Evolutionary conservation across 257 asterid genomes (phyloP).

Genomic region (Datura wrightii): DNA sequence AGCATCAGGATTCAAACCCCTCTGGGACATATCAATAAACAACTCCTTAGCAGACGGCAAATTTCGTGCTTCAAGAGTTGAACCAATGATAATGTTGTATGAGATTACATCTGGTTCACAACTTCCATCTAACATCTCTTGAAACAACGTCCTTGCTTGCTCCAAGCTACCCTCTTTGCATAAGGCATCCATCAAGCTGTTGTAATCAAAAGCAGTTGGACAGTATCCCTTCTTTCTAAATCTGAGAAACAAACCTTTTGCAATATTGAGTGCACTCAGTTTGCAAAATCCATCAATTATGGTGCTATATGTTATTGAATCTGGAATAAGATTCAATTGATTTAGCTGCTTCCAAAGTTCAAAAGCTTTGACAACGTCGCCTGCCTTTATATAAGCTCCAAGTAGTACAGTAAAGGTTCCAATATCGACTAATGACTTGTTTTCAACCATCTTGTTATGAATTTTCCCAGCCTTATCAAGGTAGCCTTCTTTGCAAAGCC

Average conservation of each 20-base stretch:
- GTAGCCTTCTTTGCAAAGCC: constrained; percentile 65
- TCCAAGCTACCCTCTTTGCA: constrained; percentile 68
- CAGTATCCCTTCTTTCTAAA: constrained; percentile 53
- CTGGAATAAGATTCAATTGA: constrained; percentile 53
- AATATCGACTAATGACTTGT: constrained; percentile 42
- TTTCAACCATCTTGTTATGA: constrained; percentile 50
- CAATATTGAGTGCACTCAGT: constrained; percentile 54
- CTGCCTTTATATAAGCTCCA: constrained; percentile 61
- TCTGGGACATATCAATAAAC: constrained; percentile 56
- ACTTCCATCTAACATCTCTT: constrained; percentile 52
- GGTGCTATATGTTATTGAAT: constrained; percentile 50
- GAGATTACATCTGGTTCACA: constrained; percentile 62
- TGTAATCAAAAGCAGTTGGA: constrained; percentile 60
- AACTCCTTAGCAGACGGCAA: constrained; percentile 53
- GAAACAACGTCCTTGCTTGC: constrained; percentile 64
- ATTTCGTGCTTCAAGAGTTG: constrained; percentile 59
- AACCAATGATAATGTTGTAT: constrained; percentile 62
- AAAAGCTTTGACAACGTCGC: constrained; percentile 57
- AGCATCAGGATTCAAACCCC: constrained; percentile 58
- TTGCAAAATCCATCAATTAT: constrained; percentile 67
- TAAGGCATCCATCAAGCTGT: constrained; percentile 63
- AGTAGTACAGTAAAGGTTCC: constrained; percentile 52
- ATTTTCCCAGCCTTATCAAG: constrained; percentile 56
- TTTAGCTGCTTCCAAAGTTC: constrained; percentile 56
- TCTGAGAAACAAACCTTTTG: constrained; percentile 67